Base-by-base conservation (phyloP, 805 yeast genomes). In the Yarrowia sp. region DNA sequence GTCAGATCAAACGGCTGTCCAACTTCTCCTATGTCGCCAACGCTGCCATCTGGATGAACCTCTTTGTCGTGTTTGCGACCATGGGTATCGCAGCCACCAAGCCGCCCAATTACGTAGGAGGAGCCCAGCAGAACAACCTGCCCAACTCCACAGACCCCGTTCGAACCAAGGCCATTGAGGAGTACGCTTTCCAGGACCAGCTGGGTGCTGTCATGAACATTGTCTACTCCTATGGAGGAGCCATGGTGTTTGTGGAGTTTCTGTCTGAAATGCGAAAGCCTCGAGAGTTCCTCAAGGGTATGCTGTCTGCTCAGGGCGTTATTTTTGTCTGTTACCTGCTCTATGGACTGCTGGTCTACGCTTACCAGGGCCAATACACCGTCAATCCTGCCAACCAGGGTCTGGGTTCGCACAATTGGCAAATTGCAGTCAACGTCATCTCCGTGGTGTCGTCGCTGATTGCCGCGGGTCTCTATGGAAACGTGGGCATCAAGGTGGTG, bases 161-260 rank as follows among this genome's bases (percentile, higher is more conserved):
- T 14, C 26, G 56, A 40, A 69, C 70, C n/a, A 35, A 15, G 14
- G 70, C 68, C 9, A 66, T 69, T 15, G 70, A 53, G 35, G 15
- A 26, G 15, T 19, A 42, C 45, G n/a, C 70, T 7, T 48, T 69
- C 45, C 52, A 49, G 36, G 43, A 56, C 26, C 70, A 69, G 52
- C 42, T 69, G n/a, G 68, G 49, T 1, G 70, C 70, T 5, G 68
- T 79, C 70, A 77, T 81, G 72, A 81, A 82, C 70, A 77, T 82
- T 70, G 81, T 82, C n/a, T 82, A 79, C 71, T 81, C 83, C 0
- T 82, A 81, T 76, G 84, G 83, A 35, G 85, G 84, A 69, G 82
- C 84, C 14, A 76, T 82, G 64, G 79, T 81, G 52, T 82, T 81
- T 73, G 78, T 81, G 8, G 84, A 82, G 71, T 77, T 82, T 52